A percentile compares a stretch with the other conserved stretches of the same genome.
Evolutionary conservation across 352 stramenopile species (phyloP).

Genomic region (Pythium vanterpoolii): DNA sequence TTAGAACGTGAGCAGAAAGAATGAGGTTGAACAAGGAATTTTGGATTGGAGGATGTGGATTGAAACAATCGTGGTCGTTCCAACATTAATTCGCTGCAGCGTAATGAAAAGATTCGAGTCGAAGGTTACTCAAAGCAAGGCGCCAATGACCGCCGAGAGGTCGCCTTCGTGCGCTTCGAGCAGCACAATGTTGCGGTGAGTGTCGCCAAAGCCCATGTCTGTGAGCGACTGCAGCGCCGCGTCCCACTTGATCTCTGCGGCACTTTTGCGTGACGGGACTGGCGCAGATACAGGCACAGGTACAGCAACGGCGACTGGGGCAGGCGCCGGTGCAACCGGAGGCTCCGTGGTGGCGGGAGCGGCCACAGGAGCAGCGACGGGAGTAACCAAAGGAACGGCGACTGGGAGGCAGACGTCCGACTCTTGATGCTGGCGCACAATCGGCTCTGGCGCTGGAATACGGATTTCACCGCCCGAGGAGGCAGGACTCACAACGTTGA

Average conservation of each 20-base stretch:
- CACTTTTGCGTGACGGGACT: conserved; percentile 11
- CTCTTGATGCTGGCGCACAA: conserved; percentile 13
- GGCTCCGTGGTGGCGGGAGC: neutral
- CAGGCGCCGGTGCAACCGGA: neutral
- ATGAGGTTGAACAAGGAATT: neutral
- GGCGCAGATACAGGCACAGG: neutral
- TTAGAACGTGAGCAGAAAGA: neutral
- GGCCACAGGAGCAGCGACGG: neutral
- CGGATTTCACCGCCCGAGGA: conserved; percentile 20
- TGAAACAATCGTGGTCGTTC: too few species aligned
- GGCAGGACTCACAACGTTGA: conserved; percentile 56
- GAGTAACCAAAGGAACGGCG: conserved; percentile 10
- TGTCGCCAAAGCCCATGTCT: conserved; percentile 75
- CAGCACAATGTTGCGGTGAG: conserved; percentile 47
- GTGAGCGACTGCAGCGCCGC: conserved; percentile 41
- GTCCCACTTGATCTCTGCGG: conserved; percentile 47
- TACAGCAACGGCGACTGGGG: neutral
- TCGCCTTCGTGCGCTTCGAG: conserved; percentile 58
- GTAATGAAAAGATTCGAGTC: neutral
- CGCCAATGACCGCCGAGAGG: conserved; percentile 62
- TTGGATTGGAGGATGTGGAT: neutral
- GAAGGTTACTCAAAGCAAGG: conserved; percentile 17
- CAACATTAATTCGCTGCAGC: too few species aligned
- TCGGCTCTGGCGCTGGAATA: conserved; percentile 9
- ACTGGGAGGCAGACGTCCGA: conserved; percentile 12